Percentiles rank a stretch among this genome's conserved stretches.
Conservation (phyloP, 2,329 filamentous ascomycete genomes). For the Penicillium sclerotigenum region DNA sequence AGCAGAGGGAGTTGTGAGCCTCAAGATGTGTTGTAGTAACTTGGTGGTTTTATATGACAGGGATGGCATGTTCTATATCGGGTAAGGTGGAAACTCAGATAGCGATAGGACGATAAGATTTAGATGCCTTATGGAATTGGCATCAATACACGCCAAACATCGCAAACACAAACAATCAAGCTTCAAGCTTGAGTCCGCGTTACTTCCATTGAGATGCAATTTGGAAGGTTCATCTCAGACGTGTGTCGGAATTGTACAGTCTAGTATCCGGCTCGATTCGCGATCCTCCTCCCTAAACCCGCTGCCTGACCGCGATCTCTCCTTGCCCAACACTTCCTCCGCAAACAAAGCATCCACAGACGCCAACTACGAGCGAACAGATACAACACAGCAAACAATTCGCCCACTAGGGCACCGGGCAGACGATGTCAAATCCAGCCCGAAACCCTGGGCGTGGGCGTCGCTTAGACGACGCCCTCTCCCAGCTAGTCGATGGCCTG, state of each 20-base stretch:
- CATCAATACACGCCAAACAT: conserved; percentile 3
- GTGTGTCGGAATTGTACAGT: not conserved
- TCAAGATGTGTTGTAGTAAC: not conserved
- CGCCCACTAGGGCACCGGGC: conserved; percentile 10
- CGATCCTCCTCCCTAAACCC: not conserved
- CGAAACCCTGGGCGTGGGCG: conserved; percentile 37
- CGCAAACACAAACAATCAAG: conserved; percentile 10
- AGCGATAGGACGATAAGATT: conserved; percentile 5
- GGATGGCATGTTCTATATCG: not conserved
- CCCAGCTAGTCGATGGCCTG: conserved; percentile 43
- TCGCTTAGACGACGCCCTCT: conserved; percentile 45
- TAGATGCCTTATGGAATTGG: not conserved
- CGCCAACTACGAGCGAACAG: not conserved
- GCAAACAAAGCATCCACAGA: not conserved
- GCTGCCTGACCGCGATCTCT: not conserved
- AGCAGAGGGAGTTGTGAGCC: not conserved
- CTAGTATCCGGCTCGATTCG: not conserved
- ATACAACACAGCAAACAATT: not conserved
- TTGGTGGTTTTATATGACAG: not conserved
- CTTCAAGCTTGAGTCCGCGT: conserved; percentile 5
- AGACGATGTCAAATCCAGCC: conserved; percentile 30
- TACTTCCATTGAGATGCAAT: not conserved
- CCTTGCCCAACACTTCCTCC: not conserved
- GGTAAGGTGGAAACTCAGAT: not conserved
- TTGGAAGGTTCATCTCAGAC: not conserved